Conservation (phyloP, 148 eudicot genomes). For the Pouteria glomerata region DNA sequence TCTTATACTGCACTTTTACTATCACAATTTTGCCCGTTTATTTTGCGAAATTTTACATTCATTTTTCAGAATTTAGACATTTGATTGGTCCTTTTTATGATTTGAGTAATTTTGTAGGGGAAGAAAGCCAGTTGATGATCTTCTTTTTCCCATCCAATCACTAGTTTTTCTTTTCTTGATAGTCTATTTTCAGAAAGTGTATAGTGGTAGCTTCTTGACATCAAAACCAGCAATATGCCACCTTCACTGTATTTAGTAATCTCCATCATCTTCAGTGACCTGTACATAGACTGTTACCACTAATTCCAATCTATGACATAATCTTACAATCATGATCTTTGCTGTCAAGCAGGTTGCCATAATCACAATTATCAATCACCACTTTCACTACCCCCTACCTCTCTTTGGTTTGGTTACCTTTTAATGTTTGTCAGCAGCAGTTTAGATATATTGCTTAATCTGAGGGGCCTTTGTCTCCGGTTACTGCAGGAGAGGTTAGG, state of each 20-base stretch:
- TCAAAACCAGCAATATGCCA: neutral
- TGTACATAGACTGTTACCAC: neutral
- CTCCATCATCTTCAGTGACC: neutral
- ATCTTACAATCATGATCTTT: neutral
- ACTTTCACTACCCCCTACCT: neutral
- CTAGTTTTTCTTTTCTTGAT: neutral
- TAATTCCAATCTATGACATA: neutral
- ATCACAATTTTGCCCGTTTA: neutral
- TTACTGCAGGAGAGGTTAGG: neutral
- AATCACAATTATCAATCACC: neutral
- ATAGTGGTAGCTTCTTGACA: neutral
- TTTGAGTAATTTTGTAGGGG: neutral
- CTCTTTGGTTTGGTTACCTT: neutral
- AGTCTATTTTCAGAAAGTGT: neutral
- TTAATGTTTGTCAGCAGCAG: too few relatives aligned
- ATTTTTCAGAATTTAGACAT: neutral
- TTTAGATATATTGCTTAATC: too few relatives aligned
- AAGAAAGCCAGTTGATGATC: neutral
- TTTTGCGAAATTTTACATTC: neutral
- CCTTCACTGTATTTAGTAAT: neutral
- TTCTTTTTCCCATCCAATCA: neutral
- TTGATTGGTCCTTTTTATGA: neutral
- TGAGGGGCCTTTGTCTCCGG: neutral
- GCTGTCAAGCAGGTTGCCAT: neutral
- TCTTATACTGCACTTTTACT: neutral